Evolutionary conservation across 768 basidiomycete genomes (phyloP).

Genomic region (Pisolithus sp.): DNA sequence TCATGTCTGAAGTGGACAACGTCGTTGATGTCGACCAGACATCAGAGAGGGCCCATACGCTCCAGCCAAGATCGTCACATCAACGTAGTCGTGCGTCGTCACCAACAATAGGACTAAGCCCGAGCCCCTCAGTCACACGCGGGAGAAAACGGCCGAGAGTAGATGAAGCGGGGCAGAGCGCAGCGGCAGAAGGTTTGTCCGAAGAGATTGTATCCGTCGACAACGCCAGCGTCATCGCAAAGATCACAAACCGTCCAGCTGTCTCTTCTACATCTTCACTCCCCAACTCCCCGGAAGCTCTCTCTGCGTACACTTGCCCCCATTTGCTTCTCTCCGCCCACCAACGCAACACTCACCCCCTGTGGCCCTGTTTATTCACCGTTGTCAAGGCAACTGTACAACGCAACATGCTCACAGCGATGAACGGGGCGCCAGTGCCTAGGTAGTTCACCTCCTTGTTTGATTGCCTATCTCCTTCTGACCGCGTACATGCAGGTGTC

Average conservation of each 20-base stretch:
- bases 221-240: background rate
- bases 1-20: too few relatives aligned
- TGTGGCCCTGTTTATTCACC: constrained; percentile 74
- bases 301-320: constrained; percentile 71
- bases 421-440: constrained; percentile 30
- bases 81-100: too few relatives aligned
- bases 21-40: too few relatives aligned
- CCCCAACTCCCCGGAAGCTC: constrained; percentile 19
- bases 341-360: constrained; percentile 69
- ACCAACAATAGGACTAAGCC: too few relatives aligned
- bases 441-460: constrained; percentile 24
- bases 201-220: background rate
- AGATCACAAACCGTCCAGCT: background rate
- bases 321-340: constrained; percentile 72
- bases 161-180: too few relatives aligned
- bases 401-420: constrained; percentile 33
- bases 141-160: too few relatives aligned
- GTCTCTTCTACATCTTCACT: background rate
- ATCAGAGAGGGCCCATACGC: too few relatives aligned
- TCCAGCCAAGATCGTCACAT: too few relatives aligned
- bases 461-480: background rate
- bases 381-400: constrained; percentile 60
- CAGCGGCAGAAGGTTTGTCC: too few relatives aligned
- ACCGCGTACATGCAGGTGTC: constrained; percentile 39
- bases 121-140: too few relatives aligned